Conservation (phyloP, 257 asterid genomes). For the Coffea eugenioides region DNA sequence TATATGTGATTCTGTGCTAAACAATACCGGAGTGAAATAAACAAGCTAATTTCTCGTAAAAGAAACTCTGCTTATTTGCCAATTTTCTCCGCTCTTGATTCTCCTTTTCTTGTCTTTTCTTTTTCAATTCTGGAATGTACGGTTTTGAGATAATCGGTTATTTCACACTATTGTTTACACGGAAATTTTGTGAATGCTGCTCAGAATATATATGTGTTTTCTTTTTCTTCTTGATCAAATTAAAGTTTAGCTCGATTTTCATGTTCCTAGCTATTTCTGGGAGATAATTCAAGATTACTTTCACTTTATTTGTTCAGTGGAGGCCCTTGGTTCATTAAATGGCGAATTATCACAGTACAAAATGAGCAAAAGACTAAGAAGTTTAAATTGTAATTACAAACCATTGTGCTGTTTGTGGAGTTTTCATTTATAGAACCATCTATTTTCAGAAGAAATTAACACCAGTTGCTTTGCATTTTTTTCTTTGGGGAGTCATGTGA, state of each 20-base stretch:
- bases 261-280: no score
- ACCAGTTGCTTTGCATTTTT: no score
- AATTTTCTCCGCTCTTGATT: no score
- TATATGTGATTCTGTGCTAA: no score
- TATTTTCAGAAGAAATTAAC: no score
- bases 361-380: neutral
- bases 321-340: neutral
- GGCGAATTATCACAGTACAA: neutral
- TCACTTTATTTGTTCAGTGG: neutral
- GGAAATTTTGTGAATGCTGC: neutral
- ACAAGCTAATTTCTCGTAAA: no score
- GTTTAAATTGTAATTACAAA: no score
- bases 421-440: no score
- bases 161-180: neutral
- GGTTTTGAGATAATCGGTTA: neutral
- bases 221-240: neutral
- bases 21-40: no score
- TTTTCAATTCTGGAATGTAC: neutral
- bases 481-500: neutral
- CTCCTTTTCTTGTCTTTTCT: neutral
- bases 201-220: neutral
- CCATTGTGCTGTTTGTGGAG: no score
- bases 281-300: neutral
- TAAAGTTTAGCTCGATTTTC: neutral
- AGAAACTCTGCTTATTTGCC: no score